Evolutionary conservation across 208 protist genomes (phyloP), one percentile per base, ranked within the genome.

Genomic region (Leishmania gerbilli): DNA sequence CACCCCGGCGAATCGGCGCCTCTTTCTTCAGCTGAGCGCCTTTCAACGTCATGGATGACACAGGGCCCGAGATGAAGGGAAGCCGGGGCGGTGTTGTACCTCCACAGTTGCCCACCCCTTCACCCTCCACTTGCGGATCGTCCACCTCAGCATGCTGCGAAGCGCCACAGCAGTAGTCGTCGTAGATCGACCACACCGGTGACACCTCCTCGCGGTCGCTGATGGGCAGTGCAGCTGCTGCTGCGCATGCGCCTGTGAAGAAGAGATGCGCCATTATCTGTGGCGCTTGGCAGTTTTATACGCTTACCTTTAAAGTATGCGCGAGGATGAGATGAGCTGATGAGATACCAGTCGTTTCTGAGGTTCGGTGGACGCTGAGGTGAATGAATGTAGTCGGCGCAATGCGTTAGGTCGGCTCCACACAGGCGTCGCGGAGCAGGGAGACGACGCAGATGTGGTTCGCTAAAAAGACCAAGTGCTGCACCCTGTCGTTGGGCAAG

Each of bases 181-280:
- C 87, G 69, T 95, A 95, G 27, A 92, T 89, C n/a, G 91, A 97
- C 92, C 92, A 96, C 77, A 79, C 80, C 0, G 91, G 91, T 27
- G 91, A 94, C 8, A 71, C 40, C 27, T n/a, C 55, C 17, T 45
- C 76, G 40, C 40, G 49, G 56, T 62, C 72, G 19, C 6, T n/a
- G 13, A 19, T 7, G 77, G 19, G 49, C 42, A 64, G 42, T 53
- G 21, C 42, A 62, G 67, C 45, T 49, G 72, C 34, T 49, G 11
- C 47, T 31, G 19, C 40, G 64, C n/a, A 67, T 82, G 21, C 4
- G 53, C 13, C n/a, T 45, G 5, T 24, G 40, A 58, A 19, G 65
- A 74, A 81, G 45, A 79, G 74, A 31, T 81, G 40, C 27, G 27
- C 34, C 58, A 74, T 71, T 37, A 80, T 77, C 47, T 55, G 21